phyloP scores from a whole-genome alignment of 2,329 filamentous ascomycete species.

The Alternaria alternata region DNA sequence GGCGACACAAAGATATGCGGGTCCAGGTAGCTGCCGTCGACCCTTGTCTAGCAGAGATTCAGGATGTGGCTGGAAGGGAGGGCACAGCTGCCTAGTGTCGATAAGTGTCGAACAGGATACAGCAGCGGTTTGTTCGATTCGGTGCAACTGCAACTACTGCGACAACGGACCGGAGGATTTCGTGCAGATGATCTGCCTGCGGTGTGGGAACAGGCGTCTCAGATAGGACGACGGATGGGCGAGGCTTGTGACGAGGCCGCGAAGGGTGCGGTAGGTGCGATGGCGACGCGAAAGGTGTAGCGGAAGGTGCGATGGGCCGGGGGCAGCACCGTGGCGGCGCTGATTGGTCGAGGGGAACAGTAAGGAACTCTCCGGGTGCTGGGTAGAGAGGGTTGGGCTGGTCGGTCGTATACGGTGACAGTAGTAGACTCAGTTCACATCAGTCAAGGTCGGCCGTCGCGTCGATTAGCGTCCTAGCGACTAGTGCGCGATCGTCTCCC shows the following conservation, averaged over 20 bases:
- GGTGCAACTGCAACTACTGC: constrained; percentile 26
- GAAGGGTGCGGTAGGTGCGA: constrained; percentile 21
- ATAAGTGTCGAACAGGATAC: not conserved
- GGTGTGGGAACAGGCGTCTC: constrained; percentile 42
- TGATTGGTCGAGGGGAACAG: constrained; percentile 37
- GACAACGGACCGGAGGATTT: constrained; percentile 55
- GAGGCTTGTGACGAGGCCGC: constrained; percentile 48
- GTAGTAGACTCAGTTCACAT: not conserved
- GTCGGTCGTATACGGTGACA: not conserved
- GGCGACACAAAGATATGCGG: constrained; percentile 44
- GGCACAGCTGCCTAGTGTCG: constrained; percentile 19
- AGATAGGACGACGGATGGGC: constrained; percentile 41
- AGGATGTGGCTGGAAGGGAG: too few relatives aligned
- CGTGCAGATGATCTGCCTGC: constrained; percentile 62
- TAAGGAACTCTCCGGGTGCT: constrained; percentile 1
- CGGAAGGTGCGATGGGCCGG: constrained; percentile 1
- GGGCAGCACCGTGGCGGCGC: constrained; percentile 30
- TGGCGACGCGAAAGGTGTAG: constrained; percentile 5
- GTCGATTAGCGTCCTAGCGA: constrained; percentile 7
- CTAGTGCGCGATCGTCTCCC: constrained; percentile 31
- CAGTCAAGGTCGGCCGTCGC: not conserved
- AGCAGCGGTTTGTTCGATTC: constrained; percentile 10
- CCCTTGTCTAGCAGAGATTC: constrained; percentile 2
- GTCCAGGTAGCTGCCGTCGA: constrained; percentile 29
- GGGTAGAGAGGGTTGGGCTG: not conserved